Conservation (phyloP, 2,329 filamentous ascomycete genomes). For the Alternaria arborescens region DNA sequence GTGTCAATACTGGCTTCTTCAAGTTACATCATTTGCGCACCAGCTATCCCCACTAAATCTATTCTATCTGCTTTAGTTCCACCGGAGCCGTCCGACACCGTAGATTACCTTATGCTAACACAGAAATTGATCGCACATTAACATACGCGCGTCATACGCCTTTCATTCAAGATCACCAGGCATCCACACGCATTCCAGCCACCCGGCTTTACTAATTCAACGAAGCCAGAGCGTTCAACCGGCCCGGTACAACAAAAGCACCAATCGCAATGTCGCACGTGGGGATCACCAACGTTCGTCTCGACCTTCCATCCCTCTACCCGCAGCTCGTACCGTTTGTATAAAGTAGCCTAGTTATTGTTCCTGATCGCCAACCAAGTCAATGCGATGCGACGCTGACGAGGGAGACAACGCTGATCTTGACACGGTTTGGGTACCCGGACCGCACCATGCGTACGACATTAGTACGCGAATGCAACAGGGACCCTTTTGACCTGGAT, state of each 20-base stretch:
- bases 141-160: conserved; percentile 3
- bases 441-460: conserved; percentile 5
- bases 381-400: conserved; percentile 10
- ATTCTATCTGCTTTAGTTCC: conserved; percentile 6
- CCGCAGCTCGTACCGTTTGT: conserved; percentile 9
- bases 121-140: conserved; percentile 6
- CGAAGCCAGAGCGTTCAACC: conserved; percentile 9
- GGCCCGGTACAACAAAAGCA: conserved; percentile 10
- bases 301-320: conserved; percentile 6
- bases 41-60: conserved; percentile 13
- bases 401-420: conserved; percentile 2
- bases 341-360: conserved; percentile 7
- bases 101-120: conserved; percentile 1
- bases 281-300: conserved; percentile 6
- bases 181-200: conserved; percentile 10
- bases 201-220: conserved; percentile 10
- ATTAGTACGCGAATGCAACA: conserved; percentile 1
- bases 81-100: conserved; percentile 11
- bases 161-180: not conserved
- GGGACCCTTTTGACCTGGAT: not conserved
- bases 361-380: not conserved
- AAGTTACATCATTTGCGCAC: conserved; percentile 3
- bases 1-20: not conserved
- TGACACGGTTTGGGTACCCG: not conserved
- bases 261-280: conserved; percentile 18